Conservation (phyloP, 2,329 filamentous ascomycete species). For the Fusarium sp. region DNA sequence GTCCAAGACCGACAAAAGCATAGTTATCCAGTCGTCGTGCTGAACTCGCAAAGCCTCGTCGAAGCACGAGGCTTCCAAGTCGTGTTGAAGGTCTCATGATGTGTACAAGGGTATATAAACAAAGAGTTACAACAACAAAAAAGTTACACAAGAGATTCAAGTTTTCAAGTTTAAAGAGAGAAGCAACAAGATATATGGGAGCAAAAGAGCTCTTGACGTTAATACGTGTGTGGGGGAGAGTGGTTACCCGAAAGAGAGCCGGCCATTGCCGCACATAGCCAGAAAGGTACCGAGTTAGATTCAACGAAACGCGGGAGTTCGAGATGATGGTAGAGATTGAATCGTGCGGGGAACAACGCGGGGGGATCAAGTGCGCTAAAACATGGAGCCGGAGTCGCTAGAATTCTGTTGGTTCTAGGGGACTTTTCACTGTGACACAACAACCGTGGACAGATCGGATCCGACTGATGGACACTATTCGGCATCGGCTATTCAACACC, state of each 20-base stretch:
- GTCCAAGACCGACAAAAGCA: slow-evolving; percentile 70
- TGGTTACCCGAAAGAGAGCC: slow-evolving; percentile 48
- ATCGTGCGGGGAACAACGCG: slow-evolving; percentile 35
- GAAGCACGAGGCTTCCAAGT: slow-evolving; percentile 50
- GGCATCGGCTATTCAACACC: not conserved
- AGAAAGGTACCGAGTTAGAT: slow-evolving; percentile 31
- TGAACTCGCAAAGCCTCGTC: slow-evolving; percentile 64
- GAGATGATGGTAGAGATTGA: slow-evolving; percentile 9
- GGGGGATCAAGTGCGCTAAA: slow-evolving; percentile 25
- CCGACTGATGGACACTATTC: not conserved
- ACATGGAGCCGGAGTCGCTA: slow-evolving; percentile 15
- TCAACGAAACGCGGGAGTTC: slow-evolving; percentile 2
- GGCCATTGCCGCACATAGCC: slow-evolving; percentile 53
- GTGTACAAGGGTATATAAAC: not conserved
- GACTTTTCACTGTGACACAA: not conserved
- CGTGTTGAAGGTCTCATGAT: slow-evolving; percentile 40
- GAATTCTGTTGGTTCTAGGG: not conserved
- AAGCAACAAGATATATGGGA: slow-evolving; percentile 2
- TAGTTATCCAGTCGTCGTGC: slow-evolving; percentile 63
- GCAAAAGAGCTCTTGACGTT: not conserved
- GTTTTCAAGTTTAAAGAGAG: not conserved
- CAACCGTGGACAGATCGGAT: not conserved
- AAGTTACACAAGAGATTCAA: not conserved
- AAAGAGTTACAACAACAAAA: not conserved
- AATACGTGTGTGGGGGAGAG: slow-evolving; percentile 28